These are phyloP conservation scores for Plasmodium ovale DNA, from an alignment of 169 alveolate genomes.

Conservation along the genomic window DNA sequence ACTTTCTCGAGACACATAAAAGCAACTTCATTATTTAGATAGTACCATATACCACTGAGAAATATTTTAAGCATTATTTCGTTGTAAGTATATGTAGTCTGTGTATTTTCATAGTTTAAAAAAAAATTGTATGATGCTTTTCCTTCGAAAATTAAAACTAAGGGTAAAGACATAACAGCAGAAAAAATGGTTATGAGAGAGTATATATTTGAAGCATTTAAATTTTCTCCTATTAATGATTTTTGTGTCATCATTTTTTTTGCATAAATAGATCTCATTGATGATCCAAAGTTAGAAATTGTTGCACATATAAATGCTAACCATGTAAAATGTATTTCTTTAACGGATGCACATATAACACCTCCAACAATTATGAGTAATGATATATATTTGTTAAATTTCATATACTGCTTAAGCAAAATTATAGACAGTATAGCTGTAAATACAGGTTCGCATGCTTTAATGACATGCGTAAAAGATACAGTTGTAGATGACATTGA, in stretches of 20 bases:
- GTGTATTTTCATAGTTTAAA: background rate
- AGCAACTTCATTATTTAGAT: conserved; percentile 86
- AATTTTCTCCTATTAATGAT: conserved; percentile 82
- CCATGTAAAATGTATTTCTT: conserved; percentile 86
- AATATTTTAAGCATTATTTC: conserved; percentile 56
- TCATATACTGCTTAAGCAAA: conserved; percentile 78
- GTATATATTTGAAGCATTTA: conserved; percentile 83
- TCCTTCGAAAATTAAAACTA: conserved; percentile 82
- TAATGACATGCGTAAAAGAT: conserved; percentile 89
- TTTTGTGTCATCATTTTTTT: conserved; percentile 84
- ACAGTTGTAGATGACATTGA: conserved; percentile 89
- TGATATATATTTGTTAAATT: conserved; percentile 80
- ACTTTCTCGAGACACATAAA: conserved; percentile 86
- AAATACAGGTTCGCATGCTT: conserved; percentile 89
- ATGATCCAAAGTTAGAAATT: conserved; percentile 86
- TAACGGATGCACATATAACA: conserved; percentile 84
- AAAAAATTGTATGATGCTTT: conserved; percentile 30
- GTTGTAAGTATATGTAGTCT: conserved; percentile 60
- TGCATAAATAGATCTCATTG: conserved; percentile 81
- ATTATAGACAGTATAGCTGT: conserved; percentile 85
- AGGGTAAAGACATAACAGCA: conserved; percentile 82
- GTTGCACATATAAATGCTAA: conserved; percentile 86
- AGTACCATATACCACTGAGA: conserved; percentile 85
- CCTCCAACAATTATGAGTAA: conserved; percentile 86
- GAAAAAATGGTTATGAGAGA: conserved; percentile 85